phyloP scores from a whole-genome alignment of 2,329 filamentous ascomycete species.

The Colletotrichum musicola region DNA sequence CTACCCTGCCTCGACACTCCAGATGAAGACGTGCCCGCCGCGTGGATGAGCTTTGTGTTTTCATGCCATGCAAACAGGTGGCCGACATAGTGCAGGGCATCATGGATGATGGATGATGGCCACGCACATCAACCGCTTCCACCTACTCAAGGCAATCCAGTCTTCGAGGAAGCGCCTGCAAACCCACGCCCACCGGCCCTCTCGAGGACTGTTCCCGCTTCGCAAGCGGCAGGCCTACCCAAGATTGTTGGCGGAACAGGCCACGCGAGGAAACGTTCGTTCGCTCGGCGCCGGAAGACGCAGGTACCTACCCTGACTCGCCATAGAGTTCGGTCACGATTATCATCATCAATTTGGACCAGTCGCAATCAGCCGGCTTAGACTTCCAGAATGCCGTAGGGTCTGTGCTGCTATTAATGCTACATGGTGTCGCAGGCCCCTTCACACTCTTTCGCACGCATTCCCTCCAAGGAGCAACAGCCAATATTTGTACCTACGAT shows the following conservation, averaged over 20 bases:
- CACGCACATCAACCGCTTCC: neutral
- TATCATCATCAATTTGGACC: slow-evolving; percentile 33
- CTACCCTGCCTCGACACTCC: slow-evolving; percentile 1
- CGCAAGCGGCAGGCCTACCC: slow-evolving; percentile 6
- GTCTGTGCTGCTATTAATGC: slow-evolving; percentile 23
- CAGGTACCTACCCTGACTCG: slow-evolving; percentile 32
- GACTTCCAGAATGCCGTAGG: slow-evolving; percentile 31
- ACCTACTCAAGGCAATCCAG: neutral
- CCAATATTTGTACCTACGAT: too few species aligned
- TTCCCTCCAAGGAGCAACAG: too few species aligned
- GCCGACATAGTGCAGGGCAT: neutral
- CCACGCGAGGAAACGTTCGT: slow-evolving; percentile 24
- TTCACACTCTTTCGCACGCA: too few species aligned
- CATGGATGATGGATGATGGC: slow-evolving; percentile 19
- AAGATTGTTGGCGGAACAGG: slow-evolving; percentile 10
- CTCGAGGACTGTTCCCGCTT: neutral
- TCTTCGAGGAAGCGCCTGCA: neutral
- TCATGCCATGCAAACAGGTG: neutral
- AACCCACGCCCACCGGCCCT: neutral
- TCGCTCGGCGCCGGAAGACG: slow-evolving; percentile 16
- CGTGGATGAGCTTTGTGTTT: neutral
- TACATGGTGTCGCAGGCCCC: neutral
- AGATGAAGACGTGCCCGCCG: slow-evolving; percentile 1
- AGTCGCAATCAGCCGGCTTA: slow-evolving; percentile 37
- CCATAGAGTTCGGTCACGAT: slow-evolving; percentile 29